Percentiles rank a stretch among this genome's conserved stretches.
Conservation (phyloP, 2,329 filamentous ascomycete species). For the Aspergillus japonicus region DNA sequence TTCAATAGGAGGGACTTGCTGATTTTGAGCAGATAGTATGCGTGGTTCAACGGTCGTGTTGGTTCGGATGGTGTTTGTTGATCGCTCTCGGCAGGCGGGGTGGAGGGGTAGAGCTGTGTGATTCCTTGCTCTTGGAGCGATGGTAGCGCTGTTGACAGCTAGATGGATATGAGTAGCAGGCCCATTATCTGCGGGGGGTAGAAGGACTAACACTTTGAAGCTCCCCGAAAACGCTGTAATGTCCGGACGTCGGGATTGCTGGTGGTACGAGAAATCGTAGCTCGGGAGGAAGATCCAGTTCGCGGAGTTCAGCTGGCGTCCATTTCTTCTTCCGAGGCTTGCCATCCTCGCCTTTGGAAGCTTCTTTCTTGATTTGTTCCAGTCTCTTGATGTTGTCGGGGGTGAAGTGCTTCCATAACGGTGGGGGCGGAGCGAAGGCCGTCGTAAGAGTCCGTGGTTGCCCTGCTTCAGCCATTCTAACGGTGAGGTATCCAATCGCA, state of each 20-base stretch:
- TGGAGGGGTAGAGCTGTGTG: constrained; percentile 64
- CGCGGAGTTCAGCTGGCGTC: constrained; percentile 35
- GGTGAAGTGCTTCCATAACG: constrained; percentile 88
- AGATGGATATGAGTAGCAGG: neutral
- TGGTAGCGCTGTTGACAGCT: constrained; percentile 60
- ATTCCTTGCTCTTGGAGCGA: constrained; percentile 70
- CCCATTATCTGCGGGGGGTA: too few species aligned
- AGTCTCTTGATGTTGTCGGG: constrained; percentile 66
- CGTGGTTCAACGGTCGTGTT: constrained; percentile 50
- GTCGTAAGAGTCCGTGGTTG: constrained; percentile 53
- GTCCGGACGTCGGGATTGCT: constrained; percentile 65
- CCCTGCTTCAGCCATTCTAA: constrained; percentile 61
- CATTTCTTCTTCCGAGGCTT: constrained; percentile 32
- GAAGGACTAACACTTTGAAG: constrained; percentile 54
- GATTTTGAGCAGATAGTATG: constrained; percentile 68
- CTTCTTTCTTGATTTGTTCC: constrained; percentile 48
- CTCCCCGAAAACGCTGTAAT: constrained; percentile 73
- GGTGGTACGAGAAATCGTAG: constrained; percentile 80
- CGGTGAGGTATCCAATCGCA: neutral
- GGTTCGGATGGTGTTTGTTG: constrained; percentile 42
- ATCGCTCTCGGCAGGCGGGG: constrained; percentile 55
- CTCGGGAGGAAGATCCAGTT: constrained; percentile 62
- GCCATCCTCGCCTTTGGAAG: constrained; percentile 29
- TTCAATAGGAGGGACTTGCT: constrained; percentile 83
- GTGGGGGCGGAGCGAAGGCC: constrained; percentile 80